Evolutionary conservation across 148 eudicot genomes (phyloP).

Genomic region (Simmondsia chinensis): DNA sequence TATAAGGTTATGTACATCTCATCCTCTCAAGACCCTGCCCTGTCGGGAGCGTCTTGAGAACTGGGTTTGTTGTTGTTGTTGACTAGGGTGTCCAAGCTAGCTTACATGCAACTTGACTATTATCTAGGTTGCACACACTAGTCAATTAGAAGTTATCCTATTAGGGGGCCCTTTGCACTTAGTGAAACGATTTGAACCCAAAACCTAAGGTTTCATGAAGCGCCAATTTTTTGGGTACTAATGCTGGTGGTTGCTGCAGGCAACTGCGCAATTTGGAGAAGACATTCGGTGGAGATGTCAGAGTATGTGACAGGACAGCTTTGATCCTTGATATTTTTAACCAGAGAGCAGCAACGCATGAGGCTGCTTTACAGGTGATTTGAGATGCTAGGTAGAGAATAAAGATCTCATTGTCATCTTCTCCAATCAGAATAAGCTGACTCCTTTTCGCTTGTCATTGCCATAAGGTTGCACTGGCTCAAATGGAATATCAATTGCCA

Average conservation of each 20-base stretch:
- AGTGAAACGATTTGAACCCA: too few relatives aligned
- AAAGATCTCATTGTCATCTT: neutral
- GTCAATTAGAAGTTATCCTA: too few relatives aligned
- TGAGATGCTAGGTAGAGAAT: neutral
- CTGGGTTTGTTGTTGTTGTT: too few relatives aligned
- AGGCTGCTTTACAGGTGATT: conserved; percentile 88
- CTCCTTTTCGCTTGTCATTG: neutral
- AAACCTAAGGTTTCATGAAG: neutral
- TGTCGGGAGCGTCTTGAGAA: too few relatives aligned
- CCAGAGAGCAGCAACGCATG: conserved; percentile 99
- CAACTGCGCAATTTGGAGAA: conserved; percentile 91
- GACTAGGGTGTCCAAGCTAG: too few relatives aligned
- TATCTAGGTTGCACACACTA: too few relatives aligned
- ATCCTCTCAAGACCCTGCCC: too few relatives aligned
- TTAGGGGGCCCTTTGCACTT: too few relatives aligned
- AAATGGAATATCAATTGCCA: conserved; percentile 95
- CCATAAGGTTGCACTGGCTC: conserved; percentile 91
- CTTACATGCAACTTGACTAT: too few relatives aligned
- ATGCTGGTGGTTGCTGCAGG: conserved; percentile 23
- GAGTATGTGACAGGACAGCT: conserved; percentile 98
- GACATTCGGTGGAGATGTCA: conserved; percentile 76
- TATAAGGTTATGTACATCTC: too few relatives aligned
- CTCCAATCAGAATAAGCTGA: conserved; percentile 2
- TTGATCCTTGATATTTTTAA: conserved; percentile 90
- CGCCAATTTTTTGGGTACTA: neutral